These are phyloP conservation scores for Fusarium sp. DNA, from an alignment of 2,329 filamentous ascomycete genomes.

Conservation along the genomic window DNA sequence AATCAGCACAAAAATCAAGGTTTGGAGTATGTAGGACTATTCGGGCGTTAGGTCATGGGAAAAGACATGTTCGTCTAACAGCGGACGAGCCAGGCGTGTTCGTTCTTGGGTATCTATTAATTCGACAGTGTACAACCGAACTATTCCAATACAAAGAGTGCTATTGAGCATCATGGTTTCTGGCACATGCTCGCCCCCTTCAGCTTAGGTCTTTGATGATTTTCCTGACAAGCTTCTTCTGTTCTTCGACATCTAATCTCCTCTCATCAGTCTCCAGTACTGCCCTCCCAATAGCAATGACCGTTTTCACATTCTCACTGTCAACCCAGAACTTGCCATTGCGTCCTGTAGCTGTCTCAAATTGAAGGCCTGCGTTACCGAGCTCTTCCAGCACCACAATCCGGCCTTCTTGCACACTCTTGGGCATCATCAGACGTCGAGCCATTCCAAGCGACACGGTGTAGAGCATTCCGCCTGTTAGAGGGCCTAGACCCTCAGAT, in stretches of 20 bases:
- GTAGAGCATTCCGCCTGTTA: slow-evolving; percentile 89
- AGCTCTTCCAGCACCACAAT: slow-evolving; percentile 83
- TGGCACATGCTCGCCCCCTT: slow-evolving; percentile 24
- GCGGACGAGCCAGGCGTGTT: slow-evolving; percentile 33
- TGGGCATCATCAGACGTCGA: slow-evolving; percentile 77
- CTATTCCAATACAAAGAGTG: slow-evolving; percentile 37
- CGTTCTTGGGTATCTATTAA: slow-evolving; percentile 43
- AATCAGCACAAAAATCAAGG: slow-evolving; percentile 22
- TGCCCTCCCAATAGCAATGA: slow-evolving; percentile 81
- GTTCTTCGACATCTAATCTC: slow-evolving; percentile 69
- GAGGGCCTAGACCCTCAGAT: slow-evolving; percentile 84
- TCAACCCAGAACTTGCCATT: slow-evolving; percentile 96
- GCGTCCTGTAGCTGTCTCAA: slow-evolving; percentile 92
- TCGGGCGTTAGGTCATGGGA: slow-evolving; percentile 38
- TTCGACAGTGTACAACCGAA: slow-evolving; percentile 34
- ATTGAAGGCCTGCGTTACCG: slow-evolving; percentile 79
- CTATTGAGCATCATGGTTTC: slow-evolving; percentile 22
- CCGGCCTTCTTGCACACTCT: slow-evolving; percentile 68
- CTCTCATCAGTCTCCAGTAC: slow-evolving; percentile 81
- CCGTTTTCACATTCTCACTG: slow-evolving; percentile 76
- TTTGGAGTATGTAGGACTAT: slow-evolving; percentile 24
- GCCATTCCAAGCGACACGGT: slow-evolving; percentile 83
- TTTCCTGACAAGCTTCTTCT: slow-evolving; percentile 76
- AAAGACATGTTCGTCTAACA: slow-evolving; percentile 30
- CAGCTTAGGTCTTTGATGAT: slow-evolving; percentile 69